These are phyloP conservation scores for Arthroderma sp. DNA, from an alignment of 2,329 filamentous ascomycete species.

Conservation along the genomic window DNA sequence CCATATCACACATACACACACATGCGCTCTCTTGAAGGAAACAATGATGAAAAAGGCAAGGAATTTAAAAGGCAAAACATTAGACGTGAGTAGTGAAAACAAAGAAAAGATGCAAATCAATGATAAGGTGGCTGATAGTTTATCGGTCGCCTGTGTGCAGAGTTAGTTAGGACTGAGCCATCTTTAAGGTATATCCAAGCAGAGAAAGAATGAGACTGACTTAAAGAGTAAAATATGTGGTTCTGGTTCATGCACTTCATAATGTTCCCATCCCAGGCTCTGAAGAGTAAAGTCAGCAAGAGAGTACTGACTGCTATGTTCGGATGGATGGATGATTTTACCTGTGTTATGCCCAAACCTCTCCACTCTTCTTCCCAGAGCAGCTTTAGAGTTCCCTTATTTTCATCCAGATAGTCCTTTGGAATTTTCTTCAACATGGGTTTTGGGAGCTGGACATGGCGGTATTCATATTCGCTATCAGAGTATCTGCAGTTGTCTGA, in stretches of 20 bases:
- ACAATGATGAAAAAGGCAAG: constrained; percentile 7
- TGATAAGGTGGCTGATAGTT: constrained; percentile 60
- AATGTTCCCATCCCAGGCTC: constrained; percentile 98
- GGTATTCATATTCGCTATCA: constrained; percentile 87
- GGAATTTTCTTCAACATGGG: constrained; percentile 96
- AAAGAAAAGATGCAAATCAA: neutral
- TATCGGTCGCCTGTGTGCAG: constrained; percentile 54
- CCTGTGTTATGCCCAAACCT: constrained; percentile 91
- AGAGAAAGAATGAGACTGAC: constrained; percentile 22
- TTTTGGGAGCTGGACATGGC: constrained; percentile 94
- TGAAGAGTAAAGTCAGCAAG: constrained; percentile 25
- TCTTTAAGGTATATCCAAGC: constrained; percentile 12
- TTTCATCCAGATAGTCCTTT: constrained; percentile 79
- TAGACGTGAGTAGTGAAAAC: neutral
- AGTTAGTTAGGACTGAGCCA: constrained; percentile 11
- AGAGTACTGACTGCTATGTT: neutral
- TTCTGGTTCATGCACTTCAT: constrained; percentile 97
- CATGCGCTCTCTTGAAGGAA: neutral
- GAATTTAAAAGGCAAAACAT: constrained; percentile 1
- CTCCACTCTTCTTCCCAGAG: constrained; percentile 99
- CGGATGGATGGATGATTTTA: constrained; percentile 25
- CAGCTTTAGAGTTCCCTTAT: constrained; percentile 85
- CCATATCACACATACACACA: too few species aligned
- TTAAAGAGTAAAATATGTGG: constrained; percentile 98
- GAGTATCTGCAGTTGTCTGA: constrained; percentile 55